Evolutionary conservation across 495 filamentous ascomycete species (phyloP).

Genomic region (Gamarada debralockiae): DNA sequence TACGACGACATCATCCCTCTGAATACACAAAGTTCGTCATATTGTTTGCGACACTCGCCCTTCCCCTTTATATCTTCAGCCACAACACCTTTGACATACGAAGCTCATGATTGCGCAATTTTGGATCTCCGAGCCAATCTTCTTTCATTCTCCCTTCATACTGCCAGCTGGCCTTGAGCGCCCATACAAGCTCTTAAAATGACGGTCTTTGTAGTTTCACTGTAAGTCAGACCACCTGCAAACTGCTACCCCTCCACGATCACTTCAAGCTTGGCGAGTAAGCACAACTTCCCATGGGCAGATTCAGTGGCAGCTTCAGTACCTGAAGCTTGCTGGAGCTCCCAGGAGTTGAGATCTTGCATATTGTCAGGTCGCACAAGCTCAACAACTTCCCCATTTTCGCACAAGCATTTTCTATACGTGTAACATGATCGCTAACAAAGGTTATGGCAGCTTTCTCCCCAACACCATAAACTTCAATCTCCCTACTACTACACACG

Average conservation of each 20-base stretch:
- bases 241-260: neutral
- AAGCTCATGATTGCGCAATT: constrained; percentile 25
- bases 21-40: neutral
- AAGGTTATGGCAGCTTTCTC: constrained; percentile 61
- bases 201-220: constrained; percentile 80
- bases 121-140: neutral
- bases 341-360: neutral
- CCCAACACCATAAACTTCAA: constrained; percentile 85
- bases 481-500: constrained; percentile 31
- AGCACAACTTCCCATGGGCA: neutral
- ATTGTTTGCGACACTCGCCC: neutral
- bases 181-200: constrained; percentile 42
- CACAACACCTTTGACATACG: neutral
- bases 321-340: neutral
- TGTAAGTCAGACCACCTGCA: constrained; percentile 51
- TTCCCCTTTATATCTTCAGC: neutral
- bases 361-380: neutral
- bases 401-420: neutral
- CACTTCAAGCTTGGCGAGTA: too few species aligned
- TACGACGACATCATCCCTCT: too few species aligned
- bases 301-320: neutral
- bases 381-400: neutral
- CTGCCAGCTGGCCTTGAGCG: constrained; percentile 12
- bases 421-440: constrained; percentile 14
- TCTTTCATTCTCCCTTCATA: constrained; percentile 5